These are phyloP conservation scores for Plantago rigida DNA, from an alignment of 305 asterid genomes.

Conservation along the genomic window DNA sequence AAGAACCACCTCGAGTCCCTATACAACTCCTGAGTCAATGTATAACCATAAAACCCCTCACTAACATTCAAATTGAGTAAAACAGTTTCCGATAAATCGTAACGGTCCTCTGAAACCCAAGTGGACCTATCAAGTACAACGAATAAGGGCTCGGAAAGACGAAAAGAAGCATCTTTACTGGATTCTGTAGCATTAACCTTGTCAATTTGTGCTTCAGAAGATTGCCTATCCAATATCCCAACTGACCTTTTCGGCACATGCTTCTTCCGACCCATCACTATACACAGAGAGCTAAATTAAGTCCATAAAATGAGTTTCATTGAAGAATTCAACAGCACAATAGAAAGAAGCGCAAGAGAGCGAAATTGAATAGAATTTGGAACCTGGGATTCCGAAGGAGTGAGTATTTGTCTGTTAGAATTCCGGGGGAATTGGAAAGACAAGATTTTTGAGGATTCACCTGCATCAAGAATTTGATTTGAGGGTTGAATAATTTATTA, in stretches of 20 bases:
- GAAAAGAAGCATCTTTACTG: conserved; percentile 24
- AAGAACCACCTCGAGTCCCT: conserved; percentile 41
- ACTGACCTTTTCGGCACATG: conserved; percentile 63
- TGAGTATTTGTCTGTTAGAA: too few species aligned
- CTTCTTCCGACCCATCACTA: conserved; percentile 76
- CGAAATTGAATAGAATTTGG: too few species aligned
- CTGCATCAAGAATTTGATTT: too few species aligned
- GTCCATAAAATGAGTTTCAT: too few species aligned
- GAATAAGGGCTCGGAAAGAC: conserved; percentile 39
- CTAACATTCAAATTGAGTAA: conserved; percentile 51
- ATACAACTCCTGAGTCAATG: conserved; percentile 42
- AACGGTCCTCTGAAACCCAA: conserved; percentile 57
- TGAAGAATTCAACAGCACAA: too few species aligned
- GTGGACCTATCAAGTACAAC: conserved; percentile 52
- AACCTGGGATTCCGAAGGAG: too few species aligned
- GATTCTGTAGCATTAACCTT: conserved; percentile 21
- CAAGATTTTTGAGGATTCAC: too few species aligned
- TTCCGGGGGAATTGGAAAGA: too few species aligned
- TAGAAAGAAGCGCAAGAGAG: too few species aligned
- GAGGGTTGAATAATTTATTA: too few species aligned
- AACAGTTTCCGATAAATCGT: conserved; percentile 64
- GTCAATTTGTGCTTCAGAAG: conserved; percentile 25
- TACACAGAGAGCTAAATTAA: neutral
- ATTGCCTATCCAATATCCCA: conserved; percentile 32
- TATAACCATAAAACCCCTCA: conserved; percentile 41